Evolutionary conservation across 2,329 filamentous ascomycete genomes (phyloP), one percentile per base, ranked within the genome.

Genomic region (Pseudogymnoascus destructans): DNA sequence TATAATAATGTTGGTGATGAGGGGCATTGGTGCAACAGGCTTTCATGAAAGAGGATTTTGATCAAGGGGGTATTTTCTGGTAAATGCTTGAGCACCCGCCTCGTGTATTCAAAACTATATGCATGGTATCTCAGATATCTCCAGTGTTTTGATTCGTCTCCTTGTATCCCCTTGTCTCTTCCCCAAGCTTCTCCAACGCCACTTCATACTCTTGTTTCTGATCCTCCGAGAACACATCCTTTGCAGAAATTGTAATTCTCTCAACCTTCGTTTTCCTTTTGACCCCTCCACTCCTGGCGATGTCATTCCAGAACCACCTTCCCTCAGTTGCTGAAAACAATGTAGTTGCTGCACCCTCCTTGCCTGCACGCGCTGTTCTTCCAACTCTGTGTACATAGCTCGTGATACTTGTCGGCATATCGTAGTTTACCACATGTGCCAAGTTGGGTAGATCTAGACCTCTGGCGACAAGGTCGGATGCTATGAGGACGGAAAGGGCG

Each of bases 321-420:
- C 86, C 81, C 72, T 98, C 91, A 2, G 80, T 79, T 65, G 90
- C 85, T 3, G 84, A 85, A 55, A 95, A 84, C 10, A 98, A 73
- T 0, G 90, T 95, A 88, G 90, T 95, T 0, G 92, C 89, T 54
- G 82, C 78, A 1, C 92, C 92, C 1, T 73, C 64, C 58, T 82
- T 81, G 1, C 87, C 89, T 0, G 89, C 93, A 69, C 91, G 79
- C 0, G 92, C 92, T 0, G 92, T 96, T 59, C 93, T 83, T 35
- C 93, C 92, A 1, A 96, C 89, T 38, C 93, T 85, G 70, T 97
- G 93, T 3, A 97, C 84, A 66, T 97, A 97, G 21, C 84, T 86
- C 5, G 86, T 86, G 32, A 90, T 75, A 66, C 85, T 91, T 3
- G 82, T 79, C 0, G 92, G 92, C 57, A 96, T 78, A 69, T 96